Conservation (phyloP, 2,329 filamentous ascomycete genomes). For the Ascomycota sp. region DNA sequence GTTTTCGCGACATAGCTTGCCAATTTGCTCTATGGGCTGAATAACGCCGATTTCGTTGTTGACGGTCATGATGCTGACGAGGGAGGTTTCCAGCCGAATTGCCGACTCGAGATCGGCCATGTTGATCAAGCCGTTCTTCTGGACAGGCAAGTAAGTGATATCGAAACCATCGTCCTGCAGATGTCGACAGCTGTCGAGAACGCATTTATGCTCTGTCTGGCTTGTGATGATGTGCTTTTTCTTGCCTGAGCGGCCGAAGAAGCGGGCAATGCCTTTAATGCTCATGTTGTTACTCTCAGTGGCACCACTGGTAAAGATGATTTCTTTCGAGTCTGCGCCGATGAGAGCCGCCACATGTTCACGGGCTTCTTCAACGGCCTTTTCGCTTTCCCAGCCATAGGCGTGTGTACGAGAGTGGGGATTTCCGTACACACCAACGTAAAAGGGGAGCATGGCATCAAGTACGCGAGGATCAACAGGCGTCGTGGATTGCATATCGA, state of each 20-base stretch:
- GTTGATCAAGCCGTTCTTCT: slow-evolving; percentile 66
- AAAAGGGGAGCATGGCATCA: slow-evolving; percentile 90
- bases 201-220: slow-evolving; percentile 98
- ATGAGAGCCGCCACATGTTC: slow-evolving; percentile 70
- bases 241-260: slow-evolving; percentile 82
- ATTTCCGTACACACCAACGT: slow-evolving; percentile 86
- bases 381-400: slow-evolving; percentile 96
- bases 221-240: slow-evolving; percentile 97
- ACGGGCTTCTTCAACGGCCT: slow-evolving; percentile 74
- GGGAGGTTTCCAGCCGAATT: slow-evolving; percentile 72
- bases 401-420: slow-evolving; percentile 94
- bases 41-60: slow-evolving; percentile 99
- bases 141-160: slow-evolving; percentile 87
- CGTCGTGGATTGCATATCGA: slow-evolving; percentile 96
- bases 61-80: slow-evolving; percentile 96
- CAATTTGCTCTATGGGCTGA: slow-evolving; percentile 84
- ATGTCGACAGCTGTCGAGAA: slow-evolving; percentile 90
- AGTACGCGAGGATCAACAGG: slow-evolving; percentile 86
- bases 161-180: slow-evolving; percentile 93
- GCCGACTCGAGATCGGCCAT: slow-evolving; percentile 72
- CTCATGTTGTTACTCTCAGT: slow-evolving; percentile 99
- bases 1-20: slow-evolving; percentile 70
- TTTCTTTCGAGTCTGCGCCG: slow-evolving; percentile 89
- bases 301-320: slow-evolving; percentile 94
- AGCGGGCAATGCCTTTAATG: slow-evolving; percentile 91